Evolutionary conservation across 2,329 filamentous ascomycete species (phyloP), one percentile per base, ranked within the genome.

Genomic region (Pseudogymnoascus sp.): DNA sequence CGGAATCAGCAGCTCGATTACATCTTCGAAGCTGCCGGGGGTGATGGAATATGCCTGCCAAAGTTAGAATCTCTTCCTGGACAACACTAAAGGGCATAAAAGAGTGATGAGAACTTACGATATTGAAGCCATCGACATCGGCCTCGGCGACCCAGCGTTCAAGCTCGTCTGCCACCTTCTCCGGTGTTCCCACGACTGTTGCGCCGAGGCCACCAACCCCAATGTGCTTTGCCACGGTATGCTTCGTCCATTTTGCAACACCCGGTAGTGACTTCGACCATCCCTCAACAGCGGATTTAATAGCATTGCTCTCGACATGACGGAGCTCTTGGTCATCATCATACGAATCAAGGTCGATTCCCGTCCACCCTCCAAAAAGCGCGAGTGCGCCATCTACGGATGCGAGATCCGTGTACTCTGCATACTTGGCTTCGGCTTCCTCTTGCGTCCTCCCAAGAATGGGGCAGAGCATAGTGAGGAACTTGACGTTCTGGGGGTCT

Each of bases 291-390:
- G 80, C 82, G 10, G 81, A 83, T 64, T 78, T 81, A 40, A 64
- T 64, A 4, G 76, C 77, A 38, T 78, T 78, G 65, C 75, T 78
- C 66, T 78, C 76, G 0, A 78, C 77, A 60, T 76, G 68, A 11
- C 84, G 75, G 61, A 88, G 74, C 71, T 88, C 86, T 69, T 88
- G 80, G 44, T 88, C 85, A 26, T 88, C 85, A 0, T 76, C 80
- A 67, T 87, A 88, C 47, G 80, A 75, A 6, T 79, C 77, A 23
- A 88, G 74, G 70, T 89, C 83, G 57, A 87, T 86, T 0, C 86
- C 88, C 0, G 88, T 90, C 87, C 88, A 91, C 1, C 88, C 88
- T 19, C 87, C 87, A 68, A 91, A 91, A 17, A 91, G 74, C 1
- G 87, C 85, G 64, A 90, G 71, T 0, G 87, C 88, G 1, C 88